Evolutionary conservation across 108 stramenopile genomes (phyloP).

Genomic region (Pseudonitzschia delicatissima): DNA sequence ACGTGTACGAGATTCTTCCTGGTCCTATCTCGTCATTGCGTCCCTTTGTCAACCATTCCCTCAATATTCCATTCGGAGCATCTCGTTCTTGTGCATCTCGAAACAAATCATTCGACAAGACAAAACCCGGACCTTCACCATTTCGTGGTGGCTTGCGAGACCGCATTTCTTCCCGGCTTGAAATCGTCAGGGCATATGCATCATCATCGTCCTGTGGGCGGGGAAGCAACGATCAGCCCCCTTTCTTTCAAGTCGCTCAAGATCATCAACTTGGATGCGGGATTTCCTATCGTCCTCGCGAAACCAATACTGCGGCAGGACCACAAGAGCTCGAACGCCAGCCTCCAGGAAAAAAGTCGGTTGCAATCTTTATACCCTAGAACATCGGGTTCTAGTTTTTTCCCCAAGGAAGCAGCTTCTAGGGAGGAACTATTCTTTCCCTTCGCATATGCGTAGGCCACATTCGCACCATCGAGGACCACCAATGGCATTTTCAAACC

Average conservation of each 20-base stretch:
- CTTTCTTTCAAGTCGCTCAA: slow-evolving; percentile 45
- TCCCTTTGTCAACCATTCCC: slow-evolving; percentile 40
- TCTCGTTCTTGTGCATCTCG: slow-evolving; percentile 76
- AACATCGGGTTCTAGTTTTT: slow-evolving; percentile 45
- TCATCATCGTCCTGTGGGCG: slow-evolving; percentile 85
- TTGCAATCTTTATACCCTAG: slow-evolving; percentile 60
- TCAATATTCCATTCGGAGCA: slow-evolving; percentile 22
- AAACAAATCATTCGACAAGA: slow-evolving; percentile 79
- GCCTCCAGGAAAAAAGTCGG: slow-evolving; percentile 56
- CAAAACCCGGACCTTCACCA: slow-evolving; percentile 58
- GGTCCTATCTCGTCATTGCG: slow-evolving; percentile 32
- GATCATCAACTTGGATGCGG: slow-evolving; percentile 49
- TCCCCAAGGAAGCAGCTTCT: not conserved
- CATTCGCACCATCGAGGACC: slow-evolving; percentile 83
- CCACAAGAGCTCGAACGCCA: slow-evolving; percentile 66
- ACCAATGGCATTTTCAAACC: slow-evolving; percentile 55
- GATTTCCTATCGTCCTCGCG: not conserved
- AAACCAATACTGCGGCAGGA: slow-evolving; percentile 75
- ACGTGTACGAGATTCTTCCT: slow-evolving; percentile 73
- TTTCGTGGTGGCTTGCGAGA: slow-evolving; percentile 31
- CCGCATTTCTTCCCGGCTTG: slow-evolving; percentile 59
- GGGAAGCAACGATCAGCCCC: slow-evolving; percentile 62
- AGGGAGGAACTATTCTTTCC: slow-evolving; percentile 16
- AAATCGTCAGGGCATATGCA: slow-evolving; percentile 74
- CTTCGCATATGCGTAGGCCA: slow-evolving; percentile 75